Conservation (phyloP, 2,329 filamentous ascomycete genomes). For the Aspergillus flavus region DNA sequence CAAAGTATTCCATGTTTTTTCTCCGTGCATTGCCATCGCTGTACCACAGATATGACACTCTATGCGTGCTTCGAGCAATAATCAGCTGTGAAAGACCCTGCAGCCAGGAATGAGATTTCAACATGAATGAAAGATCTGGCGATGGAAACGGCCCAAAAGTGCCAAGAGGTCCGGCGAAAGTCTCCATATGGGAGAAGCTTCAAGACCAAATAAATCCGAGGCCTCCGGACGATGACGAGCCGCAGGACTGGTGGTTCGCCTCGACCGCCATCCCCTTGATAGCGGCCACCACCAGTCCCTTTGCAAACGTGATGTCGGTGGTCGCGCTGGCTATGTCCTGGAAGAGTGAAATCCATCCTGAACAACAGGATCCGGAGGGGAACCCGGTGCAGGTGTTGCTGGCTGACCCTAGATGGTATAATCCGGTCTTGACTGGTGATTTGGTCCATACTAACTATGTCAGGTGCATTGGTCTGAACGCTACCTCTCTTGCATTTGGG, state of each 20-base stretch:
- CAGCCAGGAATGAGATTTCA: not conserved
- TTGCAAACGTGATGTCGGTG: constrained; percentile 86
- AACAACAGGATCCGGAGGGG: constrained; percentile 50
- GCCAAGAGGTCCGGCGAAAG: constrained; percentile 10
- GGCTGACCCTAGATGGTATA: constrained; percentile 70
- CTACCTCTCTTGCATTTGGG: constrained; percentile 73
- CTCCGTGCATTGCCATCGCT: not conserved
- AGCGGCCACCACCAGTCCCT: constrained; percentile 79
- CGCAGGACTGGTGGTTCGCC: constrained; percentile 53
- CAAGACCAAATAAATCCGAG: constrained; percentile 35
- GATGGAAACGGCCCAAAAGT: not conserved
- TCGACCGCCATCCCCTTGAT: constrained; percentile 69
- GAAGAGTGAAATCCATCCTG: constrained; percentile 59
- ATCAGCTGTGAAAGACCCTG: not conserved
- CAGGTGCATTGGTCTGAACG: constrained; percentile 75
- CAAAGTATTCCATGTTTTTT: not conserved
- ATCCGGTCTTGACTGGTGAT: not conserved
- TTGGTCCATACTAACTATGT: constrained; percentile 7
- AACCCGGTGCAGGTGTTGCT: constrained; percentile 57
- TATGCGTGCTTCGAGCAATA: not conserved
- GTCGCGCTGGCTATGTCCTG: constrained; percentile 81
- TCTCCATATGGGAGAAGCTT: constrained; percentile 12
- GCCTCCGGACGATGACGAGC: constrained; percentile 46
- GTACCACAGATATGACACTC: not conserved
- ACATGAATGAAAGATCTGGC: not conserved